Base-by-base conservation (phyloP, 208 protist genomes). In the Acanthamoeba castellanii region DNA sequence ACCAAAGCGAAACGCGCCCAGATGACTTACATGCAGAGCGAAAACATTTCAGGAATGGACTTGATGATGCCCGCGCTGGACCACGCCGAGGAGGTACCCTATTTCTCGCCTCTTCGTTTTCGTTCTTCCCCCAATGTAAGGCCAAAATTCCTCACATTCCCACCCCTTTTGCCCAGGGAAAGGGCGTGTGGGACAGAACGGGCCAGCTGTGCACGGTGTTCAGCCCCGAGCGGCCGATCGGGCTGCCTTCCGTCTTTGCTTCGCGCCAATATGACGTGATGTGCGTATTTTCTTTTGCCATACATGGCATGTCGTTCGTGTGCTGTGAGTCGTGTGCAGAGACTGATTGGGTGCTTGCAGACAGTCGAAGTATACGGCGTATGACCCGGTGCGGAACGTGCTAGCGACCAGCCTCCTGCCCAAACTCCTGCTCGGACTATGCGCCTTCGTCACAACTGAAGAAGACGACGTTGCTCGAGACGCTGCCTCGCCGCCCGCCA, bases 371-470 rank as follows among this genome's bases (percentile, higher is more conserved):
- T 55, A 16, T 55, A 50, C 47, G 47, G 18, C 4, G 70, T 57
- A 85, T 22, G 76, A 85, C 22, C 76, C 76, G 13, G 3, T 85
- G 76, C 57, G 76, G 76, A 85, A 57, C 45, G 76, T 85, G n/a
- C 57, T 37, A 37, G 32, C 16, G 18, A 30, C 45, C 11, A 8
- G 25, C 18, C 22, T 85, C 42, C 76, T 85, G 13, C 76, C 76
- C 34, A 85, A 85, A 25, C 22, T 57, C 3, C 3, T 85, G 42
- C 47, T 85, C 25, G 76, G 76, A 7, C 47, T 85, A 2, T 57
- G 34, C 45, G 76, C 76, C 76, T 50, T 57, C 47, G 8, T 85
- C 34, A 27, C 59, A 5, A 66, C 11, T 16, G 11, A 16, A 3
- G 22, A 66, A 8, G 59, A 8, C 18, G 59, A 66, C 18, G 52